Conservation (phyloP, 495 filamentous ascomycete species). For the Achaetomiella virescens region DNA sequence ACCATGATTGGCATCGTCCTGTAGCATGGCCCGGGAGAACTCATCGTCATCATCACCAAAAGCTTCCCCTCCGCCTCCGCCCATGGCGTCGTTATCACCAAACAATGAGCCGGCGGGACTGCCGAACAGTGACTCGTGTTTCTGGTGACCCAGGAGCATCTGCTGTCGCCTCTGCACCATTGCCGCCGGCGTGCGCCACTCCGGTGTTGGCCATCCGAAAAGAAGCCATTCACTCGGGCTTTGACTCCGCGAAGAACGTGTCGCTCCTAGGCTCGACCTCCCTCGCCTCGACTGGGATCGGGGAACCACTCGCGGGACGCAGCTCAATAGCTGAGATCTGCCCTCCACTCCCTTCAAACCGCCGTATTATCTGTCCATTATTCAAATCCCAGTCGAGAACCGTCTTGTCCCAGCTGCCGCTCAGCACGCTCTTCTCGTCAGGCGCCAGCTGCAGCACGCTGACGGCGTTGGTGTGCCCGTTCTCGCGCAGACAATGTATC, state of each 20-base stretch:
- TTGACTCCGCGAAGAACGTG: constrained; percentile 50
- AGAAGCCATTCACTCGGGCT: constrained; percentile 43
- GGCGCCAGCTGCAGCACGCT: constrained; percentile 75
- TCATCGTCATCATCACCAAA: constrained; percentile 83
- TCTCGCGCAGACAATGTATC: constrained; percentile 61
- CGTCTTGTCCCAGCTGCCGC: constrained; percentile 93
- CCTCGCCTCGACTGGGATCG: constrained; percentile 66
- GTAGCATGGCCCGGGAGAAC: constrained; percentile 65
- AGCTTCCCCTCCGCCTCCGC: constrained; percentile 48
- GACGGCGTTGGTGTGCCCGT: constrained; percentile 82
- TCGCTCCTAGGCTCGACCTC: constrained; percentile 53
- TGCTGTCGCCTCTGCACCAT: background rate
- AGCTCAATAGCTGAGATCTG: constrained; percentile 88
- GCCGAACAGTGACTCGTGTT: constrained; percentile 66
- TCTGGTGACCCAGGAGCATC: constrained; percentile 57
- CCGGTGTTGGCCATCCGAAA: constrained; percentile 29
- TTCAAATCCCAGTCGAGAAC: constrained; percentile 95
- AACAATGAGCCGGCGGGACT: constrained; percentile 52
- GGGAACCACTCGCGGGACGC: constrained; percentile 66
- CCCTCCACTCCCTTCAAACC: constrained; percentile 66
- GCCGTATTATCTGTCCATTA: constrained; percentile 67
- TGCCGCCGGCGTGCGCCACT: background rate
- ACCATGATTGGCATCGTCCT: constrained; percentile 33
- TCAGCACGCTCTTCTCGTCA: constrained; percentile 83
- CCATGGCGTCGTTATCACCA: constrained; percentile 53